A percentile compares a stretch with the other conserved stretches of the same genome.
Conservation (phyloP, 192 early-diverging fungal species). For the Pilobolus umbonatus region DNA sequence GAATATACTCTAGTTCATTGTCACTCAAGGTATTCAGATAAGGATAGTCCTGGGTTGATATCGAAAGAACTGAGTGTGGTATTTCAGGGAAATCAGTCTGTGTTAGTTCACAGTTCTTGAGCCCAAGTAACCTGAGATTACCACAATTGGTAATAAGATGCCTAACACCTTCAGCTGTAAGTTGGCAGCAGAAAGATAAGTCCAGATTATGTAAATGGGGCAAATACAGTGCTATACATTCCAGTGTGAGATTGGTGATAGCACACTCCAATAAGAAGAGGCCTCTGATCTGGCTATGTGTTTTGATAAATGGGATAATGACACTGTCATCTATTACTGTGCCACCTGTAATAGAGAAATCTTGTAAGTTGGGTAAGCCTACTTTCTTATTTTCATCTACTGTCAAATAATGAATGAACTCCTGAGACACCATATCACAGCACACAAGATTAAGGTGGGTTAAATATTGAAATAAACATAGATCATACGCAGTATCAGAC, state of each 20-base stretch:
- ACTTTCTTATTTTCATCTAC: background rate
- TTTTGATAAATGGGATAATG: constrained; percentile 28
- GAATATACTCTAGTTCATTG: background rate
- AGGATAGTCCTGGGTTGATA: background rate
- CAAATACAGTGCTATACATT: constrained; percentile 23
- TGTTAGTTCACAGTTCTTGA: constrained; percentile 18
- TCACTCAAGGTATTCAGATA: background rate
- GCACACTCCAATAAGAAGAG: constrained; percentile 31
- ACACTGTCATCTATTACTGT: constrained; percentile 28
- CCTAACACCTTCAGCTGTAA: constrained; percentile 31
- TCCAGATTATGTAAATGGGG: constrained; percentile 28
- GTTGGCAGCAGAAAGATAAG: constrained; percentile 24
- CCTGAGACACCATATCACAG: constrained; percentile 12
- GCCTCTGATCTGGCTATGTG: constrained; percentile 16
- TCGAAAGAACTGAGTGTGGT: background rate
- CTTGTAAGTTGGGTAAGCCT: constrained; percentile 20
- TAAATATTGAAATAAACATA: constrained; percentile 9
- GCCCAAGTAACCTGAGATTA: constrained; percentile 17
- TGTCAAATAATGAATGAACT: constrained; percentile 21
- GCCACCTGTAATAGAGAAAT: constrained; percentile 34
- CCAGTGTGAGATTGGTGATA: constrained; percentile 35
- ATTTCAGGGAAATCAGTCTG: constrained; percentile 17
- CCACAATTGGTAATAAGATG: constrained; percentile 18
- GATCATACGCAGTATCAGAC: constrained; percentile 24
- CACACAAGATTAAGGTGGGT: constrained; percentile 19